Evolutionary conservation across 352 stramenopile genomes (phyloP), one percentile per base, ranked within the genome.

Genomic region (Pythium biforme): DNA sequence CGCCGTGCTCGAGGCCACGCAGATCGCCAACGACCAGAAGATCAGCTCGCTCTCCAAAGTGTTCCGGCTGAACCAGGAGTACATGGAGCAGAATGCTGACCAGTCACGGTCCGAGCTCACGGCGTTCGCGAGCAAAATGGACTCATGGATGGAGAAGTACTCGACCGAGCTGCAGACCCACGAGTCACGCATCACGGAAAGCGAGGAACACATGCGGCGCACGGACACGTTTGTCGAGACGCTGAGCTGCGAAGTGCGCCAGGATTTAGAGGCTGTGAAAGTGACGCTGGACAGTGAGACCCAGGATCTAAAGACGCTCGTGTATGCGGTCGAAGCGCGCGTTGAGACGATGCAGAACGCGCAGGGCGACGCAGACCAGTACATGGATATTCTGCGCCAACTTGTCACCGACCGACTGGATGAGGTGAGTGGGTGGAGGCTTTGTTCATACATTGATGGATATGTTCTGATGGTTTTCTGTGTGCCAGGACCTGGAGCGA

Each of bases 61-160:
- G 10, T 74, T 88, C 27, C 73, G 78, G 0, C 69, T 90, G 41
- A 86, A 89, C 49, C 83, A 92, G 41, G 79, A 92, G 55, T 86
- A 85, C 64, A 68, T 86, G 19, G 83, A 89, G 45, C 81, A 90
- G 31, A 82, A 55, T 1, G 52, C 57, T 4, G 75, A 81, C 41
- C 79, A 90, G 54, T 47, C 59, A 29, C 64, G 73, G 9, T 59
- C 41, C 1, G 75, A 86, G 27, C 52, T 83, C 1, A 66, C 62
- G n/a, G 47, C 43, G 34, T 61, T 88, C 31, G 56, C 77, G 25
- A 65, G 49, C 19, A 81, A 79, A 22, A 69, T 75, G 31, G 72
- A 88, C 26, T 65, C 70, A n/a, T 89, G 80, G 75, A 88, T 87
- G 62, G 75, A 87, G n/a, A 87, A 87, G 52, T 73, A 83, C 26